Evolutionary conservation across 208 protist genomes (phyloP).

Genomic region (Trypanosoma rangeli): DNA sequence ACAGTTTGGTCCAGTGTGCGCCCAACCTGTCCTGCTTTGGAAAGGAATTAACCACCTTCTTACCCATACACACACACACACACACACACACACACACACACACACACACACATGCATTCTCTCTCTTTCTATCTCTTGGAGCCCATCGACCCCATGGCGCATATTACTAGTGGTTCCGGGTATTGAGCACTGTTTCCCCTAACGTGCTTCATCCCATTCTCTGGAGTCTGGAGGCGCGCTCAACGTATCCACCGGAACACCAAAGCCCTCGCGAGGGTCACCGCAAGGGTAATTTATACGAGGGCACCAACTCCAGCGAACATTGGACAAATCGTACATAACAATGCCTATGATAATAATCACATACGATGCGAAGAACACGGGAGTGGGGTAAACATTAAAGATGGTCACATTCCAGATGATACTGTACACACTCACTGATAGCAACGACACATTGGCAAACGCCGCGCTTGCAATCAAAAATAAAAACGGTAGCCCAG

Average conservation of each 20-base stretch:
- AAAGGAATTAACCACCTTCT: no score
- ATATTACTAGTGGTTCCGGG: not conserved
- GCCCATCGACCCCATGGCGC: not conserved
- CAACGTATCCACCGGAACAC: not conserved
- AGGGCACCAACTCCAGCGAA: constrained; percentile 46
- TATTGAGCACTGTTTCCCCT: not conserved
- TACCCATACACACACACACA: no score
- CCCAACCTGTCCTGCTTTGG: no score
- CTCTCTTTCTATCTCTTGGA: not conserved
- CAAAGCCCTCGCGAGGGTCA: constrained; percentile 12
- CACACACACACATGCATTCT: not conserved
- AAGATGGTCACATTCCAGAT: constrained; percentile 87
- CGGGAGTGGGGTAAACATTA: constrained; percentile 59
- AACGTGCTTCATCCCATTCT: not conserved
- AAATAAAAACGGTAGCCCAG: constrained; percentile 69
- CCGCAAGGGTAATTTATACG: constrained; percentile 69
- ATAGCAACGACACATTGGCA: constrained; percentile 80
- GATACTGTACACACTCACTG: constrained; percentile 72
- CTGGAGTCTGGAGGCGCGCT: not conserved
- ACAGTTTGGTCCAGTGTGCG: no score
- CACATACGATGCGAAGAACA: constrained; percentile 73
- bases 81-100: no score
- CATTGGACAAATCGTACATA: constrained; percentile 71
- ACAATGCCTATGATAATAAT: constrained; percentile 71
- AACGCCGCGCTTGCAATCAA: constrained; percentile 75